phyloP scores from a whole-genome alignment of 176 grass and related monocot species.

The Olyra latifolia region DNA sequence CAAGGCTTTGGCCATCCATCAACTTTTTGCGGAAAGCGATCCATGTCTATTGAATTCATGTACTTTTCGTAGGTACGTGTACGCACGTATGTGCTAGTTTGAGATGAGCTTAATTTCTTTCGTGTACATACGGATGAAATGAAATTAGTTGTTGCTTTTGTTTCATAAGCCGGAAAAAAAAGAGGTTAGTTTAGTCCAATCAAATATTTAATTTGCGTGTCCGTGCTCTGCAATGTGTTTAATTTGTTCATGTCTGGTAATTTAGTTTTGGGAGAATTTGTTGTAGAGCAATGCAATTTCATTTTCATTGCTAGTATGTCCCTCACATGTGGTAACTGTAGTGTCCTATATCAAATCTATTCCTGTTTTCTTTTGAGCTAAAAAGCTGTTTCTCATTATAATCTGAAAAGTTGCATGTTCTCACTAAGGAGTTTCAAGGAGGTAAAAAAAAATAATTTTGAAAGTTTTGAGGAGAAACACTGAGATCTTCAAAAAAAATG shows the following conservation, averaged over 20 bases:
- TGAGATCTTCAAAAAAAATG: too few species aligned
- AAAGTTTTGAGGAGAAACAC: too few species aligned
- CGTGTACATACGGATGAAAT: constrained; percentile 1
- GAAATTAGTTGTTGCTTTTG: neutral
- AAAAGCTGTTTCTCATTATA: too few species aligned
- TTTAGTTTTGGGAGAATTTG: neutral
- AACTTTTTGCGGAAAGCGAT: neutral
- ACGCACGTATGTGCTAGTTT: neutral
- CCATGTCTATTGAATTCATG: neutral
- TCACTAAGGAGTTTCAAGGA: too few species aligned
- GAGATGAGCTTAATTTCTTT: neutral
- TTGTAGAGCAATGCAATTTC: too few species aligned
- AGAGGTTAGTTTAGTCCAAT: neutral
- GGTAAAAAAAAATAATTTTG: too few species aligned
- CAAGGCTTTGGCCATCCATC: neutral
- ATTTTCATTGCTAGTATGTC: too few species aligned
- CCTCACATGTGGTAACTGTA: too few species aligned
- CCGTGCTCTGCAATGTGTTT: neutral
- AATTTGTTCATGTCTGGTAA: neutral
- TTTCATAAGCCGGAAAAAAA: neutral
- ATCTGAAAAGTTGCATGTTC: too few species aligned
- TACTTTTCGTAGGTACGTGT: neutral
- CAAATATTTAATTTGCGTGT: too few species aligned
- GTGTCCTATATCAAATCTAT: too few species aligned
- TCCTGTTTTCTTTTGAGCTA: too few species aligned